Conservation (phyloP, 225 moss, liverwort and hornwort genomes). For the Neckera pumila region DNA sequence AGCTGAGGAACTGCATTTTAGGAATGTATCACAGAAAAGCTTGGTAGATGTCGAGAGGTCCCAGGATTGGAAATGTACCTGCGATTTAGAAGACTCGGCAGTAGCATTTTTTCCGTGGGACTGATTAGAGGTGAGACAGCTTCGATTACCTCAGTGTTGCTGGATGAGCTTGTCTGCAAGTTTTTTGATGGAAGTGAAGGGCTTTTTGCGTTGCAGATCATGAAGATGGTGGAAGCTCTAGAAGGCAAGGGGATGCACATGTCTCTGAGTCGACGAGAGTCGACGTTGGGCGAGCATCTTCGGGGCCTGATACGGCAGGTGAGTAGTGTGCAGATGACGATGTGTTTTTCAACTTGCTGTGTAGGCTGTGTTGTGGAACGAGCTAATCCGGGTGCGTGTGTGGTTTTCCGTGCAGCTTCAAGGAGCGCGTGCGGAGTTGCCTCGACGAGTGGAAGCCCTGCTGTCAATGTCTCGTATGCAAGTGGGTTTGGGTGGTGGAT, state of each 20-base stretch:
- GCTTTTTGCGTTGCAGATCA: conserved; percentile 29
- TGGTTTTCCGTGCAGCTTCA: conserved; percentile 47
- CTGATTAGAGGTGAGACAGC: neutral
- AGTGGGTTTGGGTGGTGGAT: conserved; percentile 66
- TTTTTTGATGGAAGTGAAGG: neutral
- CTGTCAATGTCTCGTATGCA: conserved; percentile 84
- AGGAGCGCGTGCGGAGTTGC: conserved; percentile 81
- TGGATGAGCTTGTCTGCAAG: neutral
- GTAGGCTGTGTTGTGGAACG: neutral
- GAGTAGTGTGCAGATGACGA: neutral
- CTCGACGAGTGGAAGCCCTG: conserved; percentile 69
- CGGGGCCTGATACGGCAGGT: conserved; percentile 66
- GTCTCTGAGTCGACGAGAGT: conserved; percentile 65
- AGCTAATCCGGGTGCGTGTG: neutral
- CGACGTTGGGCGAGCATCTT: conserved; percentile 72
- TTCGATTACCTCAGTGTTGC: neutral
- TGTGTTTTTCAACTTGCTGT: neutral
- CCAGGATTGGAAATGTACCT: neutral
- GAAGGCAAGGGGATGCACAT: conserved; percentile 87
- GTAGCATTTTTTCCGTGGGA: neutral
- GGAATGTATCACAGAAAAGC: neutral
- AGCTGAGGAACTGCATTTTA: neutral
- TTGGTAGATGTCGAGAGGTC: neutral
- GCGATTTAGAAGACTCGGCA: neutral
- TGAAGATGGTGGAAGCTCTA: conserved; percentile 85